A percentile compares a stretch with the other conserved stretches of the same genome.
phyloP scores from a whole-genome alignment of 208 protist species.

The Lotmaria passim region DNA sequence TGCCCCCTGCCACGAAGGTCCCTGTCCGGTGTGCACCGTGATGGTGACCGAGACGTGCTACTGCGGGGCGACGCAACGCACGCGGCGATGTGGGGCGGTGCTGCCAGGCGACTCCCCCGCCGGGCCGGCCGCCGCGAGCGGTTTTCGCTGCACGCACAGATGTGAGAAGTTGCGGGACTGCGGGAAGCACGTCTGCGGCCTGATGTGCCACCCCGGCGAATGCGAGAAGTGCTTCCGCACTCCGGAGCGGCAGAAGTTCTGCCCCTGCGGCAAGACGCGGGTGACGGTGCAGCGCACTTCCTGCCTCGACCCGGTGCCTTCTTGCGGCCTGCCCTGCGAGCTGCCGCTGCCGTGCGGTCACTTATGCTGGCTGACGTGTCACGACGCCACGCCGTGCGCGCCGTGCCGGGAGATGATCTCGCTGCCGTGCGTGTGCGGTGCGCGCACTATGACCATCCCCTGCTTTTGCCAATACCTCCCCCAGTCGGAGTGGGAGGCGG shows the following conservation, averaged over 20 bases:
- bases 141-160: slow-evolving; percentile 51
- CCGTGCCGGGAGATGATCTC: slow-evolving; percentile 73
- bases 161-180: slow-evolving; percentile 81
- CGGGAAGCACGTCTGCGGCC: slow-evolving; percentile 77
- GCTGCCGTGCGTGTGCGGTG: slow-evolving; percentile 72
- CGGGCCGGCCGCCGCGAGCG: not conserved
- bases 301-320: slow-evolving; percentile 86
- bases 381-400: slow-evolving; percentile 76
- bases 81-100: slow-evolving; percentile 43
- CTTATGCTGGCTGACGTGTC: slow-evolving; percentile 73
- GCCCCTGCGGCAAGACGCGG: slow-evolving; percentile 52
- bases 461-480: slow-evolving; percentile 86
- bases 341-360: slow-evolving; percentile 85
- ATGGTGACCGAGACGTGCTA: slow-evolving; percentile 73
- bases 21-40: slow-evolving; percentile 83
- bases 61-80: slow-evolving; percentile 76
- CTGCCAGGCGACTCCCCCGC: not conserved
- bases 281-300: slow-evolving; percentile 41
- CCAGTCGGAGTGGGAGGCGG: slow-evolving; percentile 60
- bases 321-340: slow-evolving; percentile 83
- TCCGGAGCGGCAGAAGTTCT: slow-evolving; percentile 58
- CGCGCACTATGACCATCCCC: slow-evolving; percentile 39
- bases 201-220: slow-evolving; percentile 75
- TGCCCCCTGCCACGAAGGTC: slow-evolving; percentile 85
- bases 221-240: slow-evolving; percentile 71